A percentile compares a stretch with the other conserved stretches of the same genome.
Conservation (phyloP, 495 filamentous ascomycete species). For the Neurospora terricola region DNA sequence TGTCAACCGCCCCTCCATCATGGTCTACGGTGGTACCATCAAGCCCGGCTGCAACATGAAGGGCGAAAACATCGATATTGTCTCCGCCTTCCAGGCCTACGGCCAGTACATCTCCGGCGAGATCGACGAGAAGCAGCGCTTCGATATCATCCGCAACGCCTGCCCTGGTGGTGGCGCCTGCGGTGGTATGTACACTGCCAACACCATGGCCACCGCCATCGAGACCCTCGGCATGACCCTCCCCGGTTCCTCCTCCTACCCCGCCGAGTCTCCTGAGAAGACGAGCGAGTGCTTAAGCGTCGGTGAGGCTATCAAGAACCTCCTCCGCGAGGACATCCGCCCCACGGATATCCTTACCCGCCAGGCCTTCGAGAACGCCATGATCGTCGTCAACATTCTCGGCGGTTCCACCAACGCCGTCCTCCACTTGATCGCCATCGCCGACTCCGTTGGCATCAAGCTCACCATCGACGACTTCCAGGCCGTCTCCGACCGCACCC, state of each 20-base stretch:
- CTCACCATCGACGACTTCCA: constrained; percentile 98
- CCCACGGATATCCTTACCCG: constrained; percentile 86
- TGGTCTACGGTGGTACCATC: constrained; percentile 96
- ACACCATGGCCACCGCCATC: constrained; percentile 97
- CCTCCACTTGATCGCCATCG: constrained; percentile 92
- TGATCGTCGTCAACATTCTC: constrained; percentile 89
- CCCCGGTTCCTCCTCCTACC: constrained; percentile 85
- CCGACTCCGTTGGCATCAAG: constrained; percentile 85
- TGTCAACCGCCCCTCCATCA: constrained; percentile 84
- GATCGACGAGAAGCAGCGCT: constrained; percentile 81
- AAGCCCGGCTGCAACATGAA: constrained; percentile 75
- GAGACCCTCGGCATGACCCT: constrained; percentile 94
- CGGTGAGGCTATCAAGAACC: constrained; percentile 76
- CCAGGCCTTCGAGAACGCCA: constrained; percentile 90
- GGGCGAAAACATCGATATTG: constrained; percentile 80
- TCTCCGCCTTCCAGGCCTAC: constrained; percentile 97
- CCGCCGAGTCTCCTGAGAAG: constrained; percentile 81
- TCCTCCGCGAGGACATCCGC: constrained; percentile 79
- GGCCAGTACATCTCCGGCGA: constrained; percentile 88
- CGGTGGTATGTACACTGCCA: constrained; percentile 98
- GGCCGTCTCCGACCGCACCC: constrained; percentile 77
- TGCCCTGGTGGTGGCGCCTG: constrained; percentile 91
- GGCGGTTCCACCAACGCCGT: constrained; percentile 97
- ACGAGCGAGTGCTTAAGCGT: constrained; percentile 74
- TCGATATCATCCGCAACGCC: constrained; percentile 90